Percentiles rank a stretch among this genome's conserved stretches.
These are phyloP conservation scores for Coniella lustricola DNA, from an alignment of 2,329 filamentous ascomycete species.

Conservation along the genomic window DNA sequence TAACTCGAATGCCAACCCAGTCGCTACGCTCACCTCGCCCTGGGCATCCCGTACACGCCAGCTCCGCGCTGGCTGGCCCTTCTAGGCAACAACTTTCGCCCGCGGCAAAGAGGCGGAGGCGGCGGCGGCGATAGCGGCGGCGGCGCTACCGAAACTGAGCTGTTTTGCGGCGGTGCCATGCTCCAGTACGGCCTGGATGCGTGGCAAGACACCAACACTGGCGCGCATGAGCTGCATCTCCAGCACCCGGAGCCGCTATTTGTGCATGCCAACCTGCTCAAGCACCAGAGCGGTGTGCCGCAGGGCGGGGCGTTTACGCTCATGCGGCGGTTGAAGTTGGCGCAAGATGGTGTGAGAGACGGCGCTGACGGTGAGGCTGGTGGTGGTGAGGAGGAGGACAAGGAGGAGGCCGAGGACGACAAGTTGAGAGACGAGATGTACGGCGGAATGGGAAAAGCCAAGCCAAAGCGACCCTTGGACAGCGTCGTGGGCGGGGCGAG, in stretches of 20 bases:
- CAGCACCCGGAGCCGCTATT: conserved; percentile 12
- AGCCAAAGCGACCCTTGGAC: conserved; percentile 6
- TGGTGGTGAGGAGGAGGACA: not conserved
- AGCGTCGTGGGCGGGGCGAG: conserved; percentile 4
- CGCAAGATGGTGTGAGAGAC: conserved; percentile 10
- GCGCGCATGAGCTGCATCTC: too few relatives aligned
- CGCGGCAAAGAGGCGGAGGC: too few relatives aligned
- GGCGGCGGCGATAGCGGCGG: not conserved
- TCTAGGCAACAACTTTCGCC: conserved; percentile 7
- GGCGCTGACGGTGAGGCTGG: not conserved
- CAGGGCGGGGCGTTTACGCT: conserved; percentile 4
- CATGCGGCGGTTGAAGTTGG: conserved; percentile 7
- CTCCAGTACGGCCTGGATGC: conserved; percentile 12
- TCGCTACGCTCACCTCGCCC: conserved; percentile 14
- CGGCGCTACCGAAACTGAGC: not conserved
- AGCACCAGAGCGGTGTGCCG: conserved; percentile 12
- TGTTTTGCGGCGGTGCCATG: conserved; percentile 16
- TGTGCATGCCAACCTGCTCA: conserved; percentile 15
- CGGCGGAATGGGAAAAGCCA: too few relatives aligned
- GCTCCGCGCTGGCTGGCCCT: conserved; percentile 15
- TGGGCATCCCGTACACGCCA: conserved; percentile 12
- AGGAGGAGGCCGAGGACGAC: not conserved
- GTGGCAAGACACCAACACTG: too few relatives aligned
- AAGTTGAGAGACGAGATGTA: not conserved
- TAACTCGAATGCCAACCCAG: not conserved